Conservation (phyloP, 805 yeast genomes). For the Schwanniomyces occidentalis region DNA sequence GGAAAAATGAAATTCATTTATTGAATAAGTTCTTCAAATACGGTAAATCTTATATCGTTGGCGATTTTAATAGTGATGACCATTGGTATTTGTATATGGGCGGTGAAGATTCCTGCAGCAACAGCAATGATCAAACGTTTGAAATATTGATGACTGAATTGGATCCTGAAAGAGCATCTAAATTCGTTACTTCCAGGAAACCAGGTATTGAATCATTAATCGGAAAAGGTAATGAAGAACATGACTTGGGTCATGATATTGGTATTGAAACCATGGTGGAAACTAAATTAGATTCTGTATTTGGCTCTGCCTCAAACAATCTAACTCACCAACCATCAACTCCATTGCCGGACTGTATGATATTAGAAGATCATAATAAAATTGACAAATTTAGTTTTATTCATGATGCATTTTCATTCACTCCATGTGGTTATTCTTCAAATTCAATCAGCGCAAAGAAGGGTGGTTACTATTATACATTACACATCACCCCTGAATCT, state of each 20-base stretch:
- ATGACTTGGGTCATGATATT: constrained; percentile 75
- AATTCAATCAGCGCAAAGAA: constrained; percentile 65
- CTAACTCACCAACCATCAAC: constrained; percentile 36
- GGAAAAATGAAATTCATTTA: constrained; percentile 77
- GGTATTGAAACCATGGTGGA: constrained; percentile 69
- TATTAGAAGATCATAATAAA: constrained; percentile 17
- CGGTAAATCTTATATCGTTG: constrained; percentile 73
- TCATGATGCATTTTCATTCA: constrained; percentile 86
- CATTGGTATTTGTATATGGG: constrained; percentile 90
- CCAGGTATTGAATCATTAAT: constrained; percentile 41
- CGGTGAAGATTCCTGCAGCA: constrained; percentile 28
- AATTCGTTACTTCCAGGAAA: constrained; percentile 57
- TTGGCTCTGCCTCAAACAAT: constrained; percentile 11
- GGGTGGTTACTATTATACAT: constrained; percentile 62
- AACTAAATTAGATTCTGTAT: constrained; percentile 65
- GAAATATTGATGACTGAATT: constrained; percentile 91
- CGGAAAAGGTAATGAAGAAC: constrained; percentile 47
- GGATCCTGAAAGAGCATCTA: constrained; percentile 52
- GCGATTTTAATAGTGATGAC: constrained; percentile 69
- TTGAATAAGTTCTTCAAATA: constrained; percentile 64
- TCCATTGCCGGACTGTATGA: constrained; percentile 27
- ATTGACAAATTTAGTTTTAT: constrained; percentile 34
- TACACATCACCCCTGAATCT: constrained; percentile 91
- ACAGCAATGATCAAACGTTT: constrained; percentile 63
- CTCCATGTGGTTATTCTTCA: constrained; percentile 95